Percentiles rank a stretch among this genome's conserved stretches.
These are phyloP conservation scores for Penicillium fimorum DNA, from an alignment of 495 filamentous ascomycete genomes.

Conservation along the genomic window DNA sequence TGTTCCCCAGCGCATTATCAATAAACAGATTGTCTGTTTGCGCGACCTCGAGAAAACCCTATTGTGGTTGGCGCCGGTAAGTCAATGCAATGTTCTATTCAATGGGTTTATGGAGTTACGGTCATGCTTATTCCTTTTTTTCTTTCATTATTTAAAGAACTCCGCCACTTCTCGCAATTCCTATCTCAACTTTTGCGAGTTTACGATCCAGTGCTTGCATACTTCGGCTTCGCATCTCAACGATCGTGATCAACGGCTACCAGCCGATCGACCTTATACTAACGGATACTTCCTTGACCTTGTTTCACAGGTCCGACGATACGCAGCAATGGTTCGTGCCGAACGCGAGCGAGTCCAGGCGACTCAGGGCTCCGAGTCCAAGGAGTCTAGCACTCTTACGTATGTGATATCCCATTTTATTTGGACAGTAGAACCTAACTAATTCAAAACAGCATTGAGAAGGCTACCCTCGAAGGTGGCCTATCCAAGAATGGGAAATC, in stretches of 20 bases:
- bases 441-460: constrained; percentile 41
- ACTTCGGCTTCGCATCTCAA: constrained; percentile 75
- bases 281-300: constrained; percentile 93
- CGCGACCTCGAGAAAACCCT: constrained; percentile 89
- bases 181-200: constrained; percentile 82
- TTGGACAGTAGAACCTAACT: constrained; percentile 34
- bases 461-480: constrained; percentile 65
- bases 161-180: constrained; percentile 62
- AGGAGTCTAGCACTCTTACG: background rate
- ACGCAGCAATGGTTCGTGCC: constrained; percentile 61
- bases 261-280: constrained; percentile 82
- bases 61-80: constrained; percentile 83
- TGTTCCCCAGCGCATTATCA: constrained; percentile 70
- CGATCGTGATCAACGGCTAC: constrained; percentile 76
- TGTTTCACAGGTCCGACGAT: constrained; percentile 76
- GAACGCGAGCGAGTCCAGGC: constrained; percentile 41
- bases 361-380: constrained; percentile 15
- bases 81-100: constrained; percentile 44
- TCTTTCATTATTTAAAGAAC: constrained; percentile 59
- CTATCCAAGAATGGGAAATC: constrained; percentile 73
- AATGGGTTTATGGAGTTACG: constrained; percentile 42
- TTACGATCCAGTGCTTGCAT: constrained; percentile 80
- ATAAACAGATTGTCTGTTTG: constrained; percentile 79
- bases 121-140: constrained; percentile 63
- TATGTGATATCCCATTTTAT: constrained; percentile 1